Evolutionary conservation across 352 stramenopile species (phyloP), one percentile per base, ranked within the genome.

Genomic region (Pythium aphanidermatum): DNA sequence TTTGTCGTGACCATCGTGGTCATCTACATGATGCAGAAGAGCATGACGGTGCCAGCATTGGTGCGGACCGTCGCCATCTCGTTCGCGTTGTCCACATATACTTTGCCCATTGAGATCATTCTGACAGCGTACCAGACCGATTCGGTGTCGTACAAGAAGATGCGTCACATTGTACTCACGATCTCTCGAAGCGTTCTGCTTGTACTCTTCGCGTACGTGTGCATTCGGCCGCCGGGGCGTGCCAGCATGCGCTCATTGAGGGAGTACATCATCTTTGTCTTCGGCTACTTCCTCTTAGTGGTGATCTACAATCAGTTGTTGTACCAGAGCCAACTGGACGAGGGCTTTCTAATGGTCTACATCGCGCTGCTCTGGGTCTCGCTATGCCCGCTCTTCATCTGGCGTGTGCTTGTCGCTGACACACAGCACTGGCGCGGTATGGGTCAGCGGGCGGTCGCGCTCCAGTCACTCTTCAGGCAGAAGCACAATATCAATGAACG

Each of bases 11-110:
- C 70, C 9, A 49, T 74, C 23, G 55, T 80, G 17, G 49, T 71
- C 23, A 46, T 83, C 13, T 84, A 80, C 30, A 59, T 84, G 31
- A 31, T 72, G 21, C 73, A 85, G 34, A 82, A 82, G 48, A 76
- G 57, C 45, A 65, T 85, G 16, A 77, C 73, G 3, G 38, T 68
- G 4, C 70, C 70, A 29, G 65, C 70, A 11, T 42, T 83, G 14
- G 40, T 51, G 27, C 68, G 68, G 9, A 60, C 63, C 10, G 45
- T 77, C 23, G 13, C 65, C 20, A 52, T 80, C 52, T 65, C 69
- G 9, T 27, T 75, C 12, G n/a, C 68, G 12, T 25, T 74, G 11
- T 51, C 60, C 11, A 55, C 58, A 23, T 78, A 78, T 38, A 71
- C 59, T 14, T 27, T 72, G 7, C 21, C 65, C 1, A 11, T 74